Evolutionary conservation across 2,329 filamentous ascomycete genomes (phyloP).

Genomic region (Diaporthe vaccinii): DNA sequence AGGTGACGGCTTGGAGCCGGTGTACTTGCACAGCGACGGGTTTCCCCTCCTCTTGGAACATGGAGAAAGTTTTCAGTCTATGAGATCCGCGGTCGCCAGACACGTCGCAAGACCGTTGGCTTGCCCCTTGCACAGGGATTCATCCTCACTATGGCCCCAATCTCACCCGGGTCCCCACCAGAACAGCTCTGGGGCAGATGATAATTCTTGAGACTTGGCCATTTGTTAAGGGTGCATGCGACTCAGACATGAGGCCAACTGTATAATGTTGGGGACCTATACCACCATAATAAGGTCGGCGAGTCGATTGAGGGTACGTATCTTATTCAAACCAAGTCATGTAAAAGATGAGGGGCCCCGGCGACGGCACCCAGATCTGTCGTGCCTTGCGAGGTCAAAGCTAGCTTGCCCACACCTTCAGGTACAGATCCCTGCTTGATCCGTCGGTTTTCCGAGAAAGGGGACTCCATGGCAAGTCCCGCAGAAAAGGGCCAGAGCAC

Average conservation of each 20-base stretch:
- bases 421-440: slow-evolving; percentile 13
- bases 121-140: background rate
- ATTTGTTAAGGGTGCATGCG: background rate
- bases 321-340: slow-evolving; percentile 6
- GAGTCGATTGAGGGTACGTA: background rate
- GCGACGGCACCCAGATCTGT: slow-evolving; percentile 23
- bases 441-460: background rate
- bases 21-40: background rate
- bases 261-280: background rate
- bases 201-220: background rate
- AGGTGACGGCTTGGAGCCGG: background rate
- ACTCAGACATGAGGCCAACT: background rate
- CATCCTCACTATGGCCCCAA: background rate
- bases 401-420: background rate
- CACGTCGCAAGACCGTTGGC: background rate
- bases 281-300: background rate
- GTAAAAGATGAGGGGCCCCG: slow-evolving; percentile 2
- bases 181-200: background rate
- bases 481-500: slow-evolving; percentile 5
- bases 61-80: background rate
- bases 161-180: background rate
- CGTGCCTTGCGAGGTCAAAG: slow-evolving; percentile 24
- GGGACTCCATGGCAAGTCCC: background rate
- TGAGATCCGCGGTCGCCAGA: background rate
- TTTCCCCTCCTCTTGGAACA: background rate